These are phyloP conservation scores for Paralagenidium karlingii DNA, from an alignment of 352 stramenopile genomes.

Conservation along the genomic window DNA sequence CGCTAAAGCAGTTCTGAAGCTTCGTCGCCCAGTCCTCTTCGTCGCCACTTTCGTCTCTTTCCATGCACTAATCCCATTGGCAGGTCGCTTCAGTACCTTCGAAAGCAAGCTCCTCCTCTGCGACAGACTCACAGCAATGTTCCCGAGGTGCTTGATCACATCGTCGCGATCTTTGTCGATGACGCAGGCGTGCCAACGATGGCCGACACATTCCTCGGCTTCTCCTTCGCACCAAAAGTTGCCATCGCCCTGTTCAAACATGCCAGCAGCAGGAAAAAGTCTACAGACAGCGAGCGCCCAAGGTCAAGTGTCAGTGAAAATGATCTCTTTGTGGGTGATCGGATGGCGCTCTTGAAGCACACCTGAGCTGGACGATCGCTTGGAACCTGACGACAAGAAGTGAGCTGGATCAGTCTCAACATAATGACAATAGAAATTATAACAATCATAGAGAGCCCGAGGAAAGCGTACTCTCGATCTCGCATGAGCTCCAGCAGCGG, in stretches of 20 bases:
- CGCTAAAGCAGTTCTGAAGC: conserved; percentile 51
- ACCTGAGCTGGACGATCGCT: conserved; percentile 60
- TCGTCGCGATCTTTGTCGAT: conserved; percentile 62
- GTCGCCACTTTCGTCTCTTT: conserved; percentile 57
- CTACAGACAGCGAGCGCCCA: conserved; percentile 10
- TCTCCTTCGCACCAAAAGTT: conserved; percentile 48
- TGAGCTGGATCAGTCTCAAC: background rate
- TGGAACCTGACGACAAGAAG: conserved; percentile 26
- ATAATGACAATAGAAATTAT: too few relatives aligned
- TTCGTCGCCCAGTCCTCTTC: conserved; percentile 62
- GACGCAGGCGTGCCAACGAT: conserved; percentile 56
- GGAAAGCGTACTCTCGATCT: conserved; percentile 28
- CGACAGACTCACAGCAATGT: conserved; percentile 35
- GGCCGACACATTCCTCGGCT: conserved; percentile 53
- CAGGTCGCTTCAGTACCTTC: background rate
- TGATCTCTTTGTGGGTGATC: background rate
- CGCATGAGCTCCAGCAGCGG: conserved; percentile 57
- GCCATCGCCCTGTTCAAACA: conserved; percentile 44
- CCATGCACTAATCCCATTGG: conserved; percentile 31
- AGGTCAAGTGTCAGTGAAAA: background rate
- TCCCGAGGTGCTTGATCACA: conserved; percentile 62
- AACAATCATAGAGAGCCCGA: background rate
- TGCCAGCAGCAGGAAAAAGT: conserved; percentile 55
- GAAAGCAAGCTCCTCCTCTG: conserved; percentile 1
- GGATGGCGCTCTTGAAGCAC: conserved; percentile 1